Percentiles rank a stretch among this genome's conserved stretches.
phyloP scores from a whole-genome alignment of 1,284 basidiomycete species.

The Apiotrichum sp. region DNA sequence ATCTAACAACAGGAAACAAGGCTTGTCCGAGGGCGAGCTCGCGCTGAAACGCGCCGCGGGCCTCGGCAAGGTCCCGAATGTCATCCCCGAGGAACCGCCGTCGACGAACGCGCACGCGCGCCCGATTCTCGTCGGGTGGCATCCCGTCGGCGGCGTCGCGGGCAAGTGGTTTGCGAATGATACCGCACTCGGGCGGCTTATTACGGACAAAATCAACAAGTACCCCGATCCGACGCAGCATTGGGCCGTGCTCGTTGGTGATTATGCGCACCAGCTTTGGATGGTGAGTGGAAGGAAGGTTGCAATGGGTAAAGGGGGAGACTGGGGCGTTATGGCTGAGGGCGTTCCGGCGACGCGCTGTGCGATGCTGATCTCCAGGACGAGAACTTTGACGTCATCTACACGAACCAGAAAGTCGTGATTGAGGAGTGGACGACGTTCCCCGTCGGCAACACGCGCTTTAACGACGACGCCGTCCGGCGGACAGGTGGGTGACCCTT shows the following conservation, averaged over 20 bases:
- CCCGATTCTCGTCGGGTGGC: slow-evolving; percentile 12
- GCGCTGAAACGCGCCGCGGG: slow-evolving; percentile 9
- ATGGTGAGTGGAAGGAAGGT: slow-evolving; percentile 17
- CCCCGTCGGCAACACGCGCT: slow-evolving; percentile 10
- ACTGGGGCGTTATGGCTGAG: too few relatives aligned
- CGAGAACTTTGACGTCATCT: slow-evolving; percentile 20
- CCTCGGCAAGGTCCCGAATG: slow-evolving; percentile 12
- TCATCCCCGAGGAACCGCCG: slow-evolving; percentile 5
- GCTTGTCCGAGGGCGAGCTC: slow-evolving; percentile 7
- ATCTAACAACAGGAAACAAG: slow-evolving; percentile 1
- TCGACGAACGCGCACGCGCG: background rate
- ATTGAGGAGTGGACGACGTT: slow-evolving; percentile 12
- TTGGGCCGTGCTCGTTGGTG: slow-evolving; percentile 17
- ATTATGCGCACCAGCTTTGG: slow-evolving; percentile 18
- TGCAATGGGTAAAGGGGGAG: background rate
- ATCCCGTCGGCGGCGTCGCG: slow-evolving; percentile 14
- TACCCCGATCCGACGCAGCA: slow-evolving; percentile 20
- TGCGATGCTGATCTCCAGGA: slow-evolving; percentile 2
- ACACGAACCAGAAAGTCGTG: slow-evolving; percentile 10
- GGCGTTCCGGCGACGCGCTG: too few relatives aligned
- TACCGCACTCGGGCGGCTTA: slow-evolving; percentile 14
- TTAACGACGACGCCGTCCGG: slow-evolving; percentile 18
- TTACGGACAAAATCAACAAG: slow-evolving; percentile 17
- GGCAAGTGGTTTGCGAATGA: slow-evolving; percentile 16
- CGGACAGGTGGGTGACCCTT: slow-evolving; percentile 4